phyloP scores from a whole-genome alignment of 2,329 filamentous ascomycete species.

The Pezicula neosporulosa region DNA sequence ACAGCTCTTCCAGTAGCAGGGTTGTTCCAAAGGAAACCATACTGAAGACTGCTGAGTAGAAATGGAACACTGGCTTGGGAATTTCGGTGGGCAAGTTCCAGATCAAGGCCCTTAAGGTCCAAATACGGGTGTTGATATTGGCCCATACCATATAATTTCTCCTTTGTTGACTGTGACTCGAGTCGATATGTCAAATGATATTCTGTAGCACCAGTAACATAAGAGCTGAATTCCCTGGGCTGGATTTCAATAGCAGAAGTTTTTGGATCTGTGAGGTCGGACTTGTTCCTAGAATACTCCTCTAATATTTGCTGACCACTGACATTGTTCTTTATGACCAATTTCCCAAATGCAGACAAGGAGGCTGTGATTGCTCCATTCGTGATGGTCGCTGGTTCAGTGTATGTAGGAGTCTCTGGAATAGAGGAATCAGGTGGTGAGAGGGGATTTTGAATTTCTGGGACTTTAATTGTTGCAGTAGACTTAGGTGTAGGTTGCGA shows the following conservation, averaged over 20 bases:
- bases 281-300: conserved; percentile 48
- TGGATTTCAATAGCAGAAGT: conserved; percentile 54
- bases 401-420: background rate
- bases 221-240: conserved; percentile 54
- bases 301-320: conserved; percentile 43
- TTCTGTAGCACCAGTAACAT: conserved; percentile 42
- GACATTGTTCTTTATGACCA: conserved; percentile 41
- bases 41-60: conserved; percentile 52
- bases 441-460: background rate
- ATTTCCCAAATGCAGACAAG: conserved; percentile 44
- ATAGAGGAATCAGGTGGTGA: background rate
- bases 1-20: conserved; percentile 57
- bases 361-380: conserved; percentile 46
- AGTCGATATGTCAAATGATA: conserved; percentile 56
- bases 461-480: conserved; percentile 6
- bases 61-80: conserved; percentile 63
- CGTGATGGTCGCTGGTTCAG: conserved; percentile 34
- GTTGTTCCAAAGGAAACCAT: conserved; percentile 64
- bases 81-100: conserved; percentile 62
- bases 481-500: conserved; percentile 16
- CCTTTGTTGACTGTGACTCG: conserved; percentile 47
- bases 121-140: conserved; percentile 62
- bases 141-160: conserved; percentile 63
- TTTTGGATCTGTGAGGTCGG: conserved; percentile 52
- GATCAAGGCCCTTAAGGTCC: conserved; percentile 55